Percentiles rank a stretch among this genome's conserved stretches.
Evolutionary conservation across 2,329 filamentous ascomycete species (phyloP).

Genomic region (Cercospora zeae-maydis): DNA sequence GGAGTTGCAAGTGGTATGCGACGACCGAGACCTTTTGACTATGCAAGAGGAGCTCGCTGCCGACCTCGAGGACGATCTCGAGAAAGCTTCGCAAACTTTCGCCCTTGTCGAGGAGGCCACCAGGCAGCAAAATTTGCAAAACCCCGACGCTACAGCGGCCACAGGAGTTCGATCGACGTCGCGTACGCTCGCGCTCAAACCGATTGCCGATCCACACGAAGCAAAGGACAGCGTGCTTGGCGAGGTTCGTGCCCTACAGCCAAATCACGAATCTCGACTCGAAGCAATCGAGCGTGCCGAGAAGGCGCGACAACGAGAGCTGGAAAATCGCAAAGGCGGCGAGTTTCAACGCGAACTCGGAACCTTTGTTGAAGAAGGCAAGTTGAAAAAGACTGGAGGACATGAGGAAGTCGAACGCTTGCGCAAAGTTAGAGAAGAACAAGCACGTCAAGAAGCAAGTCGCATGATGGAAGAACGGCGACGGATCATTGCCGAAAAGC

Average conservation of each 20-base stretch:
- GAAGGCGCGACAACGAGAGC: conserved; percentile 81
- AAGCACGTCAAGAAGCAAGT: conserved; percentile 71
- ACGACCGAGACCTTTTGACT: conserved; percentile 88
- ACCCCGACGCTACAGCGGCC: conserved; percentile 35
- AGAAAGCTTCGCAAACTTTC: conserved; percentile 91
- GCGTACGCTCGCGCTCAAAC: conserved; percentile 41
- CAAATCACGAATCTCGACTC: conserved; percentile 87
- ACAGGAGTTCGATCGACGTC: conserved; percentile 37
- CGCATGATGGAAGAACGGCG: conserved; percentile 52
- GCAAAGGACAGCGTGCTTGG: conserved; percentile 90
- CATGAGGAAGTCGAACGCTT: conserved; percentile 89
- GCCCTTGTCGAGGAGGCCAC: conserved; percentile 94
- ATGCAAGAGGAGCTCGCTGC: conserved; percentile 94
- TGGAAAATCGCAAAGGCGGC: conserved; percentile 68
- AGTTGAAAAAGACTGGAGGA: conserved; percentile 91
- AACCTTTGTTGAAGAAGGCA: conserved; percentile 81
- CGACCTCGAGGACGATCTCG: conserved; percentile 88
- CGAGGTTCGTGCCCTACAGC: conserved; percentile 87
- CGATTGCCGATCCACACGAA: conserved; percentile 64
- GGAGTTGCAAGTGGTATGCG: conserved; percentile 91
- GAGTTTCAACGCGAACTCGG: conserved; percentile 83
- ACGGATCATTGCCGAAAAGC: conserved; percentile 46
- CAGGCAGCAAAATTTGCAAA: conserved; percentile 88
- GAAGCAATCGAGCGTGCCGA: conserved; percentile 98
- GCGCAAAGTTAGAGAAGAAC: conserved; percentile 80